A percentile compares a stretch with the other conserved stretches of the same genome.
Evolutionary conservation across 2,329 filamentous ascomycete genomes (phyloP).

Genomic region (Simplicillium aogashimaense): DNA sequence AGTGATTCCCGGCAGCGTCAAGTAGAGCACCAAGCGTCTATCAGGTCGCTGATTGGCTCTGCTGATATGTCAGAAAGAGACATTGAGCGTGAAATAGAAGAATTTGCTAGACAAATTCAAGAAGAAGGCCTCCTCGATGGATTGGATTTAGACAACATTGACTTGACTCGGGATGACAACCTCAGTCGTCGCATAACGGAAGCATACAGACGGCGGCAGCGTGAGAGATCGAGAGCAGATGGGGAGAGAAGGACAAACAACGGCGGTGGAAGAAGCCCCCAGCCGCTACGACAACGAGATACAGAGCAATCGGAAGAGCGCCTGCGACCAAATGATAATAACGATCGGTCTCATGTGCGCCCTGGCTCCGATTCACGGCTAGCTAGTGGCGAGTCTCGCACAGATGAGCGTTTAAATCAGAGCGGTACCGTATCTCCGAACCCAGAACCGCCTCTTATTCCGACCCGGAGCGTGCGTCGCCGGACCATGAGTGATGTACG

Average conservation of each 20-base stretch:
- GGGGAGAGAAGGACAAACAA: too few relatives aligned
- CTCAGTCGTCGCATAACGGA: constrained; percentile 85
- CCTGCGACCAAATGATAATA: too few relatives aligned
- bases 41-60: constrained; percentile 74
- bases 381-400: too few relatives aligned
- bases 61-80: constrained; percentile 68
- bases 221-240: constrained; percentile 41
- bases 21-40: constrained; percentile 81
- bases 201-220: constrained; percentile 71
- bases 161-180: constrained; percentile 75
- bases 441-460: constrained; percentile 5
- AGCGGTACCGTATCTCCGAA: too few relatives aligned
- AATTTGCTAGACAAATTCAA: constrained; percentile 80
- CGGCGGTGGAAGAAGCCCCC: too few relatives aligned
- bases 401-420: too few relatives aligned
- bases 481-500: constrained; percentile 45
- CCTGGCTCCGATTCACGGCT: too few relatives aligned
- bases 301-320: too few relatives aligned
- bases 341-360: too few relatives aligned
- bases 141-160: constrained; percentile 80
- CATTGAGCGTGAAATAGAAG: constrained; percentile 80
- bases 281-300: not conserved
- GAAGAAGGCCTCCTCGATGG: constrained; percentile 82
- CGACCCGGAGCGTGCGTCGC: constrained; percentile 24
- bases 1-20: constrained; percentile 45